These are phyloP conservation scores for Alternaria sp. DNA, from an alignment of 2,329 filamentous ascomycete species.

Conservation along the genomic window DNA sequence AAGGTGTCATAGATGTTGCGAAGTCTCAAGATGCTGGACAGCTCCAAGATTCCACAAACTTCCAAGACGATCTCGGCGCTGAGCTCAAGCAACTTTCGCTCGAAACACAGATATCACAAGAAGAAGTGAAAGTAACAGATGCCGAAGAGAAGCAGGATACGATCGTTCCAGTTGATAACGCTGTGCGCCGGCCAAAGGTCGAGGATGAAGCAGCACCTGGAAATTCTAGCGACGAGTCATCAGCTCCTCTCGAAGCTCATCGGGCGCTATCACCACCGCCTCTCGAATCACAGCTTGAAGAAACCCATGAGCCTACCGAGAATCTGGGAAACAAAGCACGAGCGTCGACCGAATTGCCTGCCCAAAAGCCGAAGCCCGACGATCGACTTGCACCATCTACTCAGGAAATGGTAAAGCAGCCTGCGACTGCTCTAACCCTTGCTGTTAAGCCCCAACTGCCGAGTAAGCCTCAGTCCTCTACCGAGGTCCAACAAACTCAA, in stretches of 20 bases:
- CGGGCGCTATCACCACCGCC: background rate
- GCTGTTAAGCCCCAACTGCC: background rate
- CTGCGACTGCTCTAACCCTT: background rate
- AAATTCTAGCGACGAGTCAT: background rate
- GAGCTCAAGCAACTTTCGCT: background rate
- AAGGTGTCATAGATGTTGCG: background rate
- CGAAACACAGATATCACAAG: background rate
- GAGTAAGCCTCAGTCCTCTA: background rate
- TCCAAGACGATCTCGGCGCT: background rate
- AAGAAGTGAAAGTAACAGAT: background rate
- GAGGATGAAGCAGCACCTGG: background rate
- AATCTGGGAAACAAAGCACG: background rate
- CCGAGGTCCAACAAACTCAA: accelerated
- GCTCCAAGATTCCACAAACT: background rate
- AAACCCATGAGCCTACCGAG: background rate
- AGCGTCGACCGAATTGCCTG: background rate
- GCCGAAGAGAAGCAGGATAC: background rate
- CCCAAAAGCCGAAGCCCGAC: background rate
- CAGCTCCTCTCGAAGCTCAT: background rate
- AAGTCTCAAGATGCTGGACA: background rate
- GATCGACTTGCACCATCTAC: background rate
- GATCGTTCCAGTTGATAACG: background rate
- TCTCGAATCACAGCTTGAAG: background rate
- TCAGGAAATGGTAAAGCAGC: background rate
- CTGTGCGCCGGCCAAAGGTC: background rate